Evolutionary conservation across 2,329 filamentous ascomycete genomes (phyloP).

Genomic region (Fusarium papillatum): DNA sequence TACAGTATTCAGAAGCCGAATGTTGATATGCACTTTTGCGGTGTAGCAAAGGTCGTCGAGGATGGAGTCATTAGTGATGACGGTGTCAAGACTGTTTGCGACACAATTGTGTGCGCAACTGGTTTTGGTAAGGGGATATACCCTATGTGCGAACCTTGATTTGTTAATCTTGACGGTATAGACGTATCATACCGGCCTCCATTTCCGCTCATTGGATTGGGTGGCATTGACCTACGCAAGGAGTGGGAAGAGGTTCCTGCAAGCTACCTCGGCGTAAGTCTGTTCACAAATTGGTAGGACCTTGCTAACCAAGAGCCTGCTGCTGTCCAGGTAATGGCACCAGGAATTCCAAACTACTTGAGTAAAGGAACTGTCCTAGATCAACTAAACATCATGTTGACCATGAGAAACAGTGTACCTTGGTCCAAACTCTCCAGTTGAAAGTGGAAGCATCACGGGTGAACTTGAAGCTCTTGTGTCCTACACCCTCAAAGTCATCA

Average conservation of each 20-base stretch:
- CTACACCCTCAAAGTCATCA: neutral
- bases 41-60: neutral
- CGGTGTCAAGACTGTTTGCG: neutral
- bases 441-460: neutral
- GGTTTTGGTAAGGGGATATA: neutral
- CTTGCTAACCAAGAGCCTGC: neutral
- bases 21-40: neutral
- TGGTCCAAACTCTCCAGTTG: neutral
- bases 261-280: neutral
- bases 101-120: neutral
- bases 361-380: neutral
- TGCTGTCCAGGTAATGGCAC: neutral
- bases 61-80: neutral
- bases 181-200: neutral
- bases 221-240: neutral
- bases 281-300: neutral
- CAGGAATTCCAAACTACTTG: neutral
- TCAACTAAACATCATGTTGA: neutral
- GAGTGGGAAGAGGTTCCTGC: neutral
- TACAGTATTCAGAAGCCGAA: neutral
- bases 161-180: neutral
- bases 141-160: neutral
- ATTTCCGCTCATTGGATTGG: neutral
- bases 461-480: neutral
- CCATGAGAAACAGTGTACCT: neutral